phyloP scores from a whole-genome alignment of 2,329 filamentous ascomycete genomes.

The Aureobasidium leucospermi region DNA sequence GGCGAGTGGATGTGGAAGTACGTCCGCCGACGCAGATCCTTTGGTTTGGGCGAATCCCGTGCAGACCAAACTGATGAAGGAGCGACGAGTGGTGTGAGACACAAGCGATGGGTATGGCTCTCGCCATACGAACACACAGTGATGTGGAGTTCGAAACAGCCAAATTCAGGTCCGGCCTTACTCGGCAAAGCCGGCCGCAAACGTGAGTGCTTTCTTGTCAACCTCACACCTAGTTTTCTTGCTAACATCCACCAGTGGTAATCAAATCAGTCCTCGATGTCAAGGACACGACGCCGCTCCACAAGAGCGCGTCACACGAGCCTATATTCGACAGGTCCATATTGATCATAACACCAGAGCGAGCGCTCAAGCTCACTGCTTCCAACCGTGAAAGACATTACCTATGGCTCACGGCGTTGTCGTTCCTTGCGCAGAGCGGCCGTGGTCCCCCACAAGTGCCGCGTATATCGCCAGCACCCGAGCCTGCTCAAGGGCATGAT shows the following conservation, averaged over 20 bases:
- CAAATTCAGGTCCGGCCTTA: conserved; percentile 75
- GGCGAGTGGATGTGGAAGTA: conserved; percentile 97
- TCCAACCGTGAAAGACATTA: conserved; percentile 78
- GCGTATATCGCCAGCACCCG: conserved; percentile 24
- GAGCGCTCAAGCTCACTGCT: conserved; percentile 92
- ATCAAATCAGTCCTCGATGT: conserved; percentile 97
- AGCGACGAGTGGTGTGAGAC: conserved; percentile 58
- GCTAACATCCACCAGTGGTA: conserved; percentile 50
- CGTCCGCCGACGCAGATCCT: conserved; percentile 79
- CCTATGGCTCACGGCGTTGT: conserved; percentile 87
- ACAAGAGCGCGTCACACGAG: conserved; percentile 53
- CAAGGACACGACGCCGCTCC: conserved; percentile 82
- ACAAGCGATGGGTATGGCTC: conserved; percentile 98
- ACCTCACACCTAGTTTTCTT: background rate
- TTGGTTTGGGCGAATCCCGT: conserved; percentile 60
- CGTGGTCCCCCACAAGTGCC: conserved; percentile 57
- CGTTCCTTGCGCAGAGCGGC: conserved; percentile 86
- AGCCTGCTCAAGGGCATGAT: conserved; percentile 15
- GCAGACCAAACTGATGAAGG: conserved; percentile 39
- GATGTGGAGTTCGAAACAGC: conserved; percentile 98
- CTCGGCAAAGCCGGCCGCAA: conserved; percentile 94
- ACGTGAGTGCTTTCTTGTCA: conserved; percentile 53
- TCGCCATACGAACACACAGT: conserved; percentile 93
- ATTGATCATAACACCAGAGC: conserved; percentile 83
- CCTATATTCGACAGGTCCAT: conserved; percentile 81